Evolutionary conservation across 2,329 filamentous ascomycete species (phyloP).

Genomic region (Fusarium sp.): DNA sequence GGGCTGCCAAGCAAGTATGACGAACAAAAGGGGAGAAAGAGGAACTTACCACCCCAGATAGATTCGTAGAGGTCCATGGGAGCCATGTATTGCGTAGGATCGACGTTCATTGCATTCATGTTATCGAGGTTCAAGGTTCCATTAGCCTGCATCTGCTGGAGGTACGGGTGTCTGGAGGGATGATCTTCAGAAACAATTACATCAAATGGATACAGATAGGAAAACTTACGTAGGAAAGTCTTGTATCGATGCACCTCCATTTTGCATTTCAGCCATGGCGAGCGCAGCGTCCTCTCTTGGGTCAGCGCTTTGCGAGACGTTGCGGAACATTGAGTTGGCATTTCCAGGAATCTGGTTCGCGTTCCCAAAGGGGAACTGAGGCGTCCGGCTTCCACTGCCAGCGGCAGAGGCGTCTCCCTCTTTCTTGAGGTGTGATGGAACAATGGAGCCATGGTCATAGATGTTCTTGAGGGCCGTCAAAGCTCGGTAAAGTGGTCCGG

Average conservation of each 20-base stretch:
- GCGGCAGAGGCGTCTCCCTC: conserved; percentile 62
- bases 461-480: conserved; percentile 74
- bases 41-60: conserved; percentile 73
- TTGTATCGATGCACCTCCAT: conserved; percentile 61
- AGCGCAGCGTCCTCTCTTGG: conserved; percentile 73
- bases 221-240: conserved; percentile 60
- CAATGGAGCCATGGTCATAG: conserved; percentile 73
- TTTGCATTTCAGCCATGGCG: conserved; percentile 75
- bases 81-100: conserved; percentile 71
- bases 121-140: conserved; percentile 57
- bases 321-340: conserved; percentile 47
- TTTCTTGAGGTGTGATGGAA: conserved; percentile 64
- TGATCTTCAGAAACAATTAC: conserved; percentile 32
- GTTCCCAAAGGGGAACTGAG: conserved; percentile 51
- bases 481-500: conserved; percentile 71
- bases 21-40: conserved; percentile 1
- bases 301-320: conserved; percentile 56
- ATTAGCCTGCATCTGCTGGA: conserved; percentile 55
- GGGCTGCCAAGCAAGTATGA: background rate
- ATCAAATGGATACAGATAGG: background rate
- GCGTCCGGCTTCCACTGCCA: conserved; percentile 62
- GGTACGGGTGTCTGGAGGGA: conserved; percentile 54
- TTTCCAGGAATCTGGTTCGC: conserved; percentile 42
- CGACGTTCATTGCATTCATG: conserved; percentile 65
- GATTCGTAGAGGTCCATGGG: conserved; percentile 77